These are phyloP conservation scores for Plantago elongata DNA, from an alignment of 257 asterid genomes.

Conservation along the genomic window DNA sequence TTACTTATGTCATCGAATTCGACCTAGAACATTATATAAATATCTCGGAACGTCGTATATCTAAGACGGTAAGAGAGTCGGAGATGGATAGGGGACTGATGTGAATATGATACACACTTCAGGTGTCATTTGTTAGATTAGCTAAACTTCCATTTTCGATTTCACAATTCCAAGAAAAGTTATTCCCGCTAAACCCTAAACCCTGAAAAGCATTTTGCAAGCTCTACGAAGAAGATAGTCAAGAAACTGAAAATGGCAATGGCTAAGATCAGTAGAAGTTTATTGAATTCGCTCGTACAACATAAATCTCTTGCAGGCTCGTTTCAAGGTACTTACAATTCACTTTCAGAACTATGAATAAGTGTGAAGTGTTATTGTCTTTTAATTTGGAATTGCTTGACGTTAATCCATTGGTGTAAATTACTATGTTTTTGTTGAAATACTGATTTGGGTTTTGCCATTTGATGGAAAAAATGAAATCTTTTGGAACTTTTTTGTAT, in stretches of 20 bases:
- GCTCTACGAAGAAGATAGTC: background rate
- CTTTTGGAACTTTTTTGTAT: too few relatives aligned
- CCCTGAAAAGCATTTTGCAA: background rate
- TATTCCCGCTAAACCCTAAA: background rate
- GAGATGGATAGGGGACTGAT: background rate
- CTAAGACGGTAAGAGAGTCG: too few relatives aligned
- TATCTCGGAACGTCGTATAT: too few relatives aligned
- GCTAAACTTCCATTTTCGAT: background rate
- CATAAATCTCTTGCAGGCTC: slow-evolving; percentile 27
- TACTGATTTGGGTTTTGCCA: too few relatives aligned
- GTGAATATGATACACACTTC: background rate
- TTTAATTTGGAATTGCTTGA: too few relatives aligned
- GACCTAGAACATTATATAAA: too few relatives aligned
- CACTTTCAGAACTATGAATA: background rate
- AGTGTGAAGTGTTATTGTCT: too few relatives aligned
- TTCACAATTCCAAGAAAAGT: too few relatives aligned
- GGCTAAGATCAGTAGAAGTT: slow-evolving; percentile 24
- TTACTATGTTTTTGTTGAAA: too few relatives aligned
- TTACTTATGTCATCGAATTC: too few relatives aligned
- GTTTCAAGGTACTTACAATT: slow-evolving; percentile 38
- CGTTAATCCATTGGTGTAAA: too few relatives aligned
- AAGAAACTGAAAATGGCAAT: slow-evolving; percentile 25
- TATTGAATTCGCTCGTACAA: slow-evolving; percentile 17
- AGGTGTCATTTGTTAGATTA: background rate
- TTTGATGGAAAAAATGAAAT: too few relatives aligned